Evolutionary conservation across 2,329 filamentous ascomycete species (phyloP).

Genomic region (Pezicula radicicola): DNA sequence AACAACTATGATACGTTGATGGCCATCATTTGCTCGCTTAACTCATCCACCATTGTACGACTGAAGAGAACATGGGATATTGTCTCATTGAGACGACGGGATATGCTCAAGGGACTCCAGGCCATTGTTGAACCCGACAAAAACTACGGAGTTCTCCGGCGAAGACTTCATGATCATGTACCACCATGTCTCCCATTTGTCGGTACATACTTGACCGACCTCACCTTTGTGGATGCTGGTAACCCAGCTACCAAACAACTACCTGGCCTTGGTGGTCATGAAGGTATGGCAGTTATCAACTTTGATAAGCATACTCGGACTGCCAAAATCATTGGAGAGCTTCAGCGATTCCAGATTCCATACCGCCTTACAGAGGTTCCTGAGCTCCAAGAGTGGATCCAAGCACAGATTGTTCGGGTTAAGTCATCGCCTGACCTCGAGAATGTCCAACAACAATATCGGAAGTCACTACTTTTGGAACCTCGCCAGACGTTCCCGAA

Average conservation of each 20-base stretch:
- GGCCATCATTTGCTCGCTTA: constrained; percentile 93
- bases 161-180: constrained; percentile 78
- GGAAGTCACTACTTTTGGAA: constrained; percentile 64
- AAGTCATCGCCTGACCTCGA: constrained; percentile 48
- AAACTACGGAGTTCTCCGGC: constrained; percentile 85
- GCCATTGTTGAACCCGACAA: constrained; percentile 84
- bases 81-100: constrained; percentile 79
- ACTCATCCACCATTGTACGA: constrained; percentile 85
- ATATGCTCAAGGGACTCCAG: constrained; percentile 74
- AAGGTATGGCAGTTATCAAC: constrained; percentile 84
- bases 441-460: constrained; percentile 63
- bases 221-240: constrained; percentile 93
- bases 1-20: constrained; percentile 97
- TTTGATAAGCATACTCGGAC: constrained; percentile 97
- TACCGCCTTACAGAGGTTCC: constrained; percentile 80
- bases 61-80: constrained; percentile 90
- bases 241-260: constrained; percentile 84
- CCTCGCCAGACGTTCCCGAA: constrained; percentile 41
- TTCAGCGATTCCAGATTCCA: constrained; percentile 94
- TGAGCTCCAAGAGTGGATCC: constrained; percentile 92
- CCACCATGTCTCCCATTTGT: constrained; percentile 94
- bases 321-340: constrained; percentile 90
- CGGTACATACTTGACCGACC: constrained; percentile 92
- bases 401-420: constrained; percentile 75
- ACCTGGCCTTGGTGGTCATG: constrained; percentile 48